Percentiles rank a stretch among this genome's conserved stretches.
phyloP scores from a whole-genome alignment of 148 eudicot genomes.

The Suaeda aralocaspica region DNA sequence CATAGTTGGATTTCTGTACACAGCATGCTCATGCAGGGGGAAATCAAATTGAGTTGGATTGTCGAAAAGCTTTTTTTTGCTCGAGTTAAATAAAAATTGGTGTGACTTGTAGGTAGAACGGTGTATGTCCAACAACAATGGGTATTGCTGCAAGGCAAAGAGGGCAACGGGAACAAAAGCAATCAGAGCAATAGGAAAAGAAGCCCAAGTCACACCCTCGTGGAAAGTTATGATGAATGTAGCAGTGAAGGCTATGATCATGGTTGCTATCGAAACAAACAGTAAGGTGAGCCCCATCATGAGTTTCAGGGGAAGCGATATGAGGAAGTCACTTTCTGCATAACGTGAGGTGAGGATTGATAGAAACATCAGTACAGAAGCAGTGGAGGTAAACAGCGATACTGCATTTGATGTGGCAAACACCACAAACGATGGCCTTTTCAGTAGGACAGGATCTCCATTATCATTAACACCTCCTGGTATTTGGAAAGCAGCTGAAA shows the following conservation, averaged over 20 bases:
- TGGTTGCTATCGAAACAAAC: constrained; percentile 31
- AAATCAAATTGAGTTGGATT: background rate
- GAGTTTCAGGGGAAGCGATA: constrained; percentile 29
- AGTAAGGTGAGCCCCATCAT: constrained; percentile 26
- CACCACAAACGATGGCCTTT: constrained; percentile 15
- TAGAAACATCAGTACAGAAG: constrained; percentile 30
- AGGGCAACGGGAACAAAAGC: constrained; percentile 24
- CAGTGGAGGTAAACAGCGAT: constrained; percentile 30
- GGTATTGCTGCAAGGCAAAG: constrained; percentile 25
- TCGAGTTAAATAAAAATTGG: background rate
- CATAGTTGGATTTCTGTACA: background rate
- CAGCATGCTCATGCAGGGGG: background rate
- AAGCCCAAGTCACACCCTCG: constrained; percentile 23
- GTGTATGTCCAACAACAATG: constrained; percentile 21
- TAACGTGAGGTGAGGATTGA: constrained; percentile 35
- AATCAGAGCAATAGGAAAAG: constrained; percentile 22
- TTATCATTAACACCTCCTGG: constrained; percentile 27
- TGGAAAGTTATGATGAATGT: constrained; percentile 26
- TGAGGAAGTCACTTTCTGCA: constrained; percentile 31
- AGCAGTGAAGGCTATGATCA: constrained; percentile 31
- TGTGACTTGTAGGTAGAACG: constrained; percentile 18
- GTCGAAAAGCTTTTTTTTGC: background rate
- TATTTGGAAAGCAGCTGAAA: constrained; percentile 28
- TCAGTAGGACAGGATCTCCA: constrained; percentile 18
- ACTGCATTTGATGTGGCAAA: constrained; percentile 25